These are phyloP conservation scores for Malus hybrid DNA, from an alignment of 331 rosid genomes.

Conservation along the genomic window DNA sequence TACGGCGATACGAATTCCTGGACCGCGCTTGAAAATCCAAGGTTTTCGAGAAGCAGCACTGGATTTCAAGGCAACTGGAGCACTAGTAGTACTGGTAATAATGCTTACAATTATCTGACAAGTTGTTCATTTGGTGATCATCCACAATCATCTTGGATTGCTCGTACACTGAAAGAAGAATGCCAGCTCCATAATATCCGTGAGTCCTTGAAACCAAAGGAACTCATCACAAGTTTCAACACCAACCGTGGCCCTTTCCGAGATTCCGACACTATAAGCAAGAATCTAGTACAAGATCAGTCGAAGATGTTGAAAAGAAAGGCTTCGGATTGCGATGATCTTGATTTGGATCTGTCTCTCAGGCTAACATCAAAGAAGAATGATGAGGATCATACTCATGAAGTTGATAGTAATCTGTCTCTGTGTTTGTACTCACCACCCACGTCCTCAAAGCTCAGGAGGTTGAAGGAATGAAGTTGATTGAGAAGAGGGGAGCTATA, in stretches of 20 bases:
- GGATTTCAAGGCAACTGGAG: conserved; percentile 27
- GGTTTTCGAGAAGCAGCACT: conserved; percentile 14
- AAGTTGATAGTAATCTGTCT: conserved; percentile 21
- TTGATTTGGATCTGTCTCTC: conserved; percentile 37
- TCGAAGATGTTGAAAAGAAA: conserved; percentile 26
- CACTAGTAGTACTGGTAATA: not conserved
- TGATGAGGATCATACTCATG: conserved; percentile 1
- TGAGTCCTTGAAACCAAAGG: conserved; percentile 22
- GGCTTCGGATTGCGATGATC: conserved; percentile 13
- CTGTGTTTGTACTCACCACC: conserved; percentile 23
- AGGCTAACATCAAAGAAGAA: conserved; percentile 14
- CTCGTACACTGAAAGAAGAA: conserved; percentile 26
- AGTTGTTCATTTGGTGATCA: conserved; percentile 25
- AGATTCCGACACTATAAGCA: not conserved
- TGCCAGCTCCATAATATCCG: conserved; percentile 26
- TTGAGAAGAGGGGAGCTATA: not conserved
- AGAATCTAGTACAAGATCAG: not conserved
- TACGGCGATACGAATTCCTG: conserved; percentile 32
- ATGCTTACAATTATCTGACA: not conserved
- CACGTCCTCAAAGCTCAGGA: conserved; percentile 5
- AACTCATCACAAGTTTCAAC: conserved; percentile 9
- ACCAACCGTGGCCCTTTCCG: not conserved
- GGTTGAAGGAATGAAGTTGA: conserved; percentile 10
- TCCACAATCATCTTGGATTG: conserved; percentile 15
- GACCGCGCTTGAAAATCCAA: conserved; percentile 33